Percentiles rank a stretch among this genome's conserved stretches.
Evolutionary conservation across 345 rosid species (phyloP).

Genomic region (Leavenworthia alabamica): DNA sequence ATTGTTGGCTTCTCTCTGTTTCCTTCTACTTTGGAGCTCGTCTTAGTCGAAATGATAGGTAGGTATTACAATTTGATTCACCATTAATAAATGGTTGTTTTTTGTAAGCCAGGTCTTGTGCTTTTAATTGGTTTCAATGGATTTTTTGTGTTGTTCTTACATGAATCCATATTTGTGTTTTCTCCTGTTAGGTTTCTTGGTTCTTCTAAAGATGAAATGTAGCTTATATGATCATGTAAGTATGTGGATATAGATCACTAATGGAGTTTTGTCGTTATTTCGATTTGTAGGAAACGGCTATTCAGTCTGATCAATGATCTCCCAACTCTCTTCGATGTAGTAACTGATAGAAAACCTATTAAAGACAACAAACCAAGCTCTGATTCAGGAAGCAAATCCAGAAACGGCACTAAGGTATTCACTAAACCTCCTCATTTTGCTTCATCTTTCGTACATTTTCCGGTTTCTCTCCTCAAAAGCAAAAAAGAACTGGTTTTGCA

Average conservation of each 20-base stretch:
- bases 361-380: conserved; percentile 84
- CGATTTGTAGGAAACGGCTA: conserved; percentile 66
- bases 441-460: neutral
- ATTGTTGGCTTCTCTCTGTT: conserved; percentile 96
- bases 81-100: no score
- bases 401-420: conserved; percentile 65
- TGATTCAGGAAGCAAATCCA: conserved; percentile 76
- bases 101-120: neutral
- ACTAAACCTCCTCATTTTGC: neutral
- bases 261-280: neutral
- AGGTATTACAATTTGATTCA: conserved; percentile 6
- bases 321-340: conserved; percentile 91
- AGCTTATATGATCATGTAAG: neutral
- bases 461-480: neutral
- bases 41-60: conserved; percentile 88
- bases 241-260: neutral
- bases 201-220: no score
- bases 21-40: conserved; percentile 95
- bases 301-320: conserved; percentile 88
- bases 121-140: no score
- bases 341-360: conserved; percentile 74
- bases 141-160: no score
- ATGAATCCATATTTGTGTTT: no score
- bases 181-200: neutral
- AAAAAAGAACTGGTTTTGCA: conserved; percentile 13